Evolutionary conservation across 331 rosid species (phyloP), one percentile per base, ranked within the genome.

Genomic region (Rosa hybrid): DNA sequence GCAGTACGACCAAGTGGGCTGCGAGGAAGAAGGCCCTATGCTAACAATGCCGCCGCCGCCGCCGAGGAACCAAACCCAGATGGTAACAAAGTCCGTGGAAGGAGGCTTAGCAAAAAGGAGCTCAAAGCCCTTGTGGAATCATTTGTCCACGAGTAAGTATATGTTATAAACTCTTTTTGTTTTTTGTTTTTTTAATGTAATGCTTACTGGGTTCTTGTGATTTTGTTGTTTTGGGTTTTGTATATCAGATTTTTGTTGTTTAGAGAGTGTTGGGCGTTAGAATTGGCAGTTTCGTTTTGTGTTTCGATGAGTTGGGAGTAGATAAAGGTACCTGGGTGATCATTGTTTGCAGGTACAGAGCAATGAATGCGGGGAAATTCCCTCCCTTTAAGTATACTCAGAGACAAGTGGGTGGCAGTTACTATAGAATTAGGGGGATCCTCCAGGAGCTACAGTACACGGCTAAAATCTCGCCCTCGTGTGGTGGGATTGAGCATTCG

Each of bases 401-500:
- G 39, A 83, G 86, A 71, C 78, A 92, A 85, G 88, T 89, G 65
- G 97, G 97, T 71, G 96, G 97, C 38, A 0, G 77, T 81, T 87
- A 70, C 86, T 92, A 92, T 80, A 11, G 74, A 64, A 12, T 89
- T 54, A 89, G 87, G 81, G 79, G 77, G 51, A 89, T 90, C 54
- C 16, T 91, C 71, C 90, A 81, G 85, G 96, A 91, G 81, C 76
- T 92, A 67, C 34, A 91, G 56, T 83, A 84, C 78, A 72, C 77
- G 30, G 79, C 85, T 72, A 86, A 84, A 78, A 51, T 44, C 77
- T 80, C 82, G 42, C 65, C 83, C 30, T 46, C 82, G 5, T 75
- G 77, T 68, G 57, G 21, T 60, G 68, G 21, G 63, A 59, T 39
- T 62, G 76, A 60, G 74, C 83, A 25, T 23, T 57, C 59, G 60